These are phyloP conservation scores for Iris macrosiphon DNA, from an alignment of 106 monocot genomes.

Conservation along the genomic window DNA sequence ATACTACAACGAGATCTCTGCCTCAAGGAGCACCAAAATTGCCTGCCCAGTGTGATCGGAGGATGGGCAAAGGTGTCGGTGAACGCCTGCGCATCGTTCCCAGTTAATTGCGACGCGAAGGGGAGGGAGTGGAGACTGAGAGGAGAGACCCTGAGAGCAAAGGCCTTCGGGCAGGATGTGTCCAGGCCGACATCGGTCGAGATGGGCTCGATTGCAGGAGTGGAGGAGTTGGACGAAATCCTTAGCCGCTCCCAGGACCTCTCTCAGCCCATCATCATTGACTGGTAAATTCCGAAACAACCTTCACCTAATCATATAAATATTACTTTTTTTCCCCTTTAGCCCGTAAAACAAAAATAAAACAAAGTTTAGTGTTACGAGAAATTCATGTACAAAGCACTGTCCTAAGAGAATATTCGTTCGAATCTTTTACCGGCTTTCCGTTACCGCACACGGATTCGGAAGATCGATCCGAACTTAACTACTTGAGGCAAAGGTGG, in stretches of 20 bases:
- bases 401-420: neutral
- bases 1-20: constrained; percentile 9
- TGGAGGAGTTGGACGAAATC: constrained; percentile 60
- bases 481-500: too few relatives aligned
- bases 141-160: constrained; percentile 4
- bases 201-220: constrained; percentile 51
- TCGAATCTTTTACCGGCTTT: neutral
- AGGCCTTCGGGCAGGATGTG: constrained; percentile 39
- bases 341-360: too few relatives aligned
- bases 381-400: neutral
- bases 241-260: constrained; percentile 42
- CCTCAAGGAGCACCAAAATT: constrained; percentile 6
- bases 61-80: constrained; percentile 3
- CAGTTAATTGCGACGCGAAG: neutral
- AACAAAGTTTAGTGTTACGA: neutral
- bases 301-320: too few relatives aligned
- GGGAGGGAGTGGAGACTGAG: neutral
- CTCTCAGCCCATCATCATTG: constrained; percentile 52
- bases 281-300: constrained; percentile 46
- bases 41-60: constrained; percentile 4
- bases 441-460: too few relatives aligned
- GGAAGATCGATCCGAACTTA: too few relatives aligned
- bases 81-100: constrained; percentile 6
- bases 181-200: constrained; percentile 39
- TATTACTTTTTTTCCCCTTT: too few relatives aligned